Evolutionary conservation across 1,284 basidiomycete genomes (phyloP).

Genomic region (Marasmius sp.): DNA sequence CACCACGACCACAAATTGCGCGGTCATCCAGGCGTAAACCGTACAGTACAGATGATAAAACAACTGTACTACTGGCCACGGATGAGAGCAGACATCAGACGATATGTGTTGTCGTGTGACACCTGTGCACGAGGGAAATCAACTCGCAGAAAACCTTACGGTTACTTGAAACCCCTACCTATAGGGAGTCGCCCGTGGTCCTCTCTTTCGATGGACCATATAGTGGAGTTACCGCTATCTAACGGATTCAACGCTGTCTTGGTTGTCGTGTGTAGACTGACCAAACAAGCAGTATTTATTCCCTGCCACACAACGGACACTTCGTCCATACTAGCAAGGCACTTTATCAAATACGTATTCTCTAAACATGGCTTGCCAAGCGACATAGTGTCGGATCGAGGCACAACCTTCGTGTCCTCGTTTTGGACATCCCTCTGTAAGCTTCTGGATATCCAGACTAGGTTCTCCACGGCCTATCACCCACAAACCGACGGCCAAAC

Average conservation of each 20-base stretch:
- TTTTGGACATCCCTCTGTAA: slow-evolving; percentile 5
- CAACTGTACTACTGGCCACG: slow-evolving; percentile 22
- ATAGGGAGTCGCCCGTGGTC: neutral
- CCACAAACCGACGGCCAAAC: slow-evolving; percentile 6
- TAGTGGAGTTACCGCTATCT: slow-evolving; percentile 26
- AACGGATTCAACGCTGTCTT: slow-evolving; percentile 29
- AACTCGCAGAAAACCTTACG: neutral
- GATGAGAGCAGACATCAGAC: neutral
- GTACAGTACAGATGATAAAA: slow-evolving; percentile 22
- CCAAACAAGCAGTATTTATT: slow-evolving; percentile 20
- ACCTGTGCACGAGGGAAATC: neutral
- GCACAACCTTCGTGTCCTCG: slow-evolving; percentile 3
- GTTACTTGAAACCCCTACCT: neutral
- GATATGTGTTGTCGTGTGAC: neutral
- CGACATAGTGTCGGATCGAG: neutral
- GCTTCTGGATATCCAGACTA: neutral
- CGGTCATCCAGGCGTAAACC: slow-evolving; percentile 31
- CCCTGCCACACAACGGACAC: slow-evolving; percentile 9
- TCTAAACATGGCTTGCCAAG: neutral
- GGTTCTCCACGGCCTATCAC: slow-evolving; percentile 1
- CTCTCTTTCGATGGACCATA: slow-evolving; percentile 10
- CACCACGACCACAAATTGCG: slow-evolving; percentile 4
- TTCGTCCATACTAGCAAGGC: neutral
- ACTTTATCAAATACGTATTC: slow-evolving; percentile 6
- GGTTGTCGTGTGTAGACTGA: slow-evolving; percentile 22